Conservation (phyloP, 2,329 filamentous ascomycete species). For the Fusarium proliferatum region DNA sequence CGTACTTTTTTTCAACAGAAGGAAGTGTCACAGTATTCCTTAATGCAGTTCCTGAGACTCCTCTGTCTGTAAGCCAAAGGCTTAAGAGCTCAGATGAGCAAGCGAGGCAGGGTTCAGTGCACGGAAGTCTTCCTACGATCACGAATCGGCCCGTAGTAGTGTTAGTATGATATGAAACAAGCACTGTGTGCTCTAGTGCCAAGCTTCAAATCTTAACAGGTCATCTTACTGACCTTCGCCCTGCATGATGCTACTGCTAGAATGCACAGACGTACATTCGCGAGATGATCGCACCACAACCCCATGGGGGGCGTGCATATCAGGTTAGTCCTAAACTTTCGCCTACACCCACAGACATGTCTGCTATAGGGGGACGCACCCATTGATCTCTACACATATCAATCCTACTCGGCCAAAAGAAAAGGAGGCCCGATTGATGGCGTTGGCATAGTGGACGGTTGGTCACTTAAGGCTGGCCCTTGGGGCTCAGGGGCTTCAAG, state of each 20-base stretch:
- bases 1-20: background rate
- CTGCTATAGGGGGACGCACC: no score
- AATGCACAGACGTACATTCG: background rate
- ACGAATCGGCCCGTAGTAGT: background rate
- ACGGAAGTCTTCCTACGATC: background rate
- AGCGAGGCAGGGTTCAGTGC: no score
- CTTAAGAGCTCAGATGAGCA: no score
- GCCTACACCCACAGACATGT: background rate
- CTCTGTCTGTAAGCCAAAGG: no score
- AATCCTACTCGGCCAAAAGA: background rate
- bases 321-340: background rate
- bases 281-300: background rate
- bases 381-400: background rate
- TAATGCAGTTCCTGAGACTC: background rate
- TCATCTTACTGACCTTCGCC: background rate
- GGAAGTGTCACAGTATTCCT: fast-evolving
- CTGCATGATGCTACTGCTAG: background rate
- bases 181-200: no score
- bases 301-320: background rate
- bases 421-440: background rate
- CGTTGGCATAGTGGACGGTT: no score
- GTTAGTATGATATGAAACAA: background rate
- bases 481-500: no score
- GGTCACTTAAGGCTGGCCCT: no score
- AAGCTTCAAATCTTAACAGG: background rate